Percentiles rank a stretch among this genome's conserved stretches.
Evolutionary conservation across 176 grass and related monocot species (phyloP).

Genomic region (Paspalum notatum): DNA sequence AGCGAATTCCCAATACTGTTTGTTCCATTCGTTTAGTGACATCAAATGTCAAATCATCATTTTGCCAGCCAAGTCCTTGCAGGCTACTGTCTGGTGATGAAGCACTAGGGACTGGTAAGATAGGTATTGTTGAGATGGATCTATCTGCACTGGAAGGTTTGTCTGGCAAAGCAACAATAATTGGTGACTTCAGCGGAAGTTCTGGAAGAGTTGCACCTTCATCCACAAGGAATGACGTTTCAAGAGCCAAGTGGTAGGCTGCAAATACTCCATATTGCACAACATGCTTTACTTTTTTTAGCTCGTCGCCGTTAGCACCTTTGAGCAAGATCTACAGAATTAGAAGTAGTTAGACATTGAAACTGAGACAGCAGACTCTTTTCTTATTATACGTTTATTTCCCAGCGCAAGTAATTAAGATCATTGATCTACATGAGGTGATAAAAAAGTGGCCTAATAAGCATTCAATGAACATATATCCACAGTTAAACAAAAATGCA

Average conservation of each 20-base stretch:
- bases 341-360: conserved; percentile 37
- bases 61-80: conserved; percentile 38
- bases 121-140: conserved; percentile 81
- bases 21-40: conserved; percentile 33
- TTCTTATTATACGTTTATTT: conserved; percentile 1
- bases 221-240: conserved; percentile 99
- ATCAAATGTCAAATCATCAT: conserved; percentile 38
- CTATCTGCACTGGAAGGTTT: conserved; percentile 81
- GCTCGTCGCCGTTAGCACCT: conserved; percentile 75
- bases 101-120: conserved; percentile 50
- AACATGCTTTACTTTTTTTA: conserved; percentile 98
- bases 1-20: conserved; percentile 30
- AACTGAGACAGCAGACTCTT: neutral
- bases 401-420: neutral
- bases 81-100: conserved; percentile 48
- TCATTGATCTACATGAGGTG: neutral
- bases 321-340: conserved; percentile 86
- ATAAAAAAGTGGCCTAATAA: neutral
- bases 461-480: neutral
- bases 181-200: conserved; percentile 78
- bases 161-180: conserved; percentile 88
- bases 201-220: conserved; percentile 98
- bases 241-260: conserved; percentile 97
- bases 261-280: conserved; percentile 98
- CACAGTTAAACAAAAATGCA: neutral